phyloP scores from a whole-genome alignment of 768 basidiomycete species.

The Mycena venus region DNA sequence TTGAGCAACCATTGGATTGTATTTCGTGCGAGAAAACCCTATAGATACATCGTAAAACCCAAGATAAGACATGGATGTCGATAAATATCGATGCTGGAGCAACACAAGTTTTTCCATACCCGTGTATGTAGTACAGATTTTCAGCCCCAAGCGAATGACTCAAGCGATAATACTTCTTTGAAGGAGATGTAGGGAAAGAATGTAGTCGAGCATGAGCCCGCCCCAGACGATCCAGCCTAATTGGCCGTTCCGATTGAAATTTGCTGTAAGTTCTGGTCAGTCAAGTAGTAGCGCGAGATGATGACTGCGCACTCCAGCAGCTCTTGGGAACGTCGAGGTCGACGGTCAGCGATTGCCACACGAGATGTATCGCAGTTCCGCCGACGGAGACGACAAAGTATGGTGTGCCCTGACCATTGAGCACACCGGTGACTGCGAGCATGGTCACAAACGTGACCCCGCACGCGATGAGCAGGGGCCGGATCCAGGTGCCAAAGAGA shows the following conservation, averaged over 20 bases:
- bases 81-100: no score
- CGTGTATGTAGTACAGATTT: not conserved
- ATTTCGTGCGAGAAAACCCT: no score
- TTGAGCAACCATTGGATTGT: no score
- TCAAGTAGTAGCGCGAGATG: not conserved
- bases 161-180: not conserved
- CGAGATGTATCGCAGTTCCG: constrained; percentile 57
- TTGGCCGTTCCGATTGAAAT: constrained; percentile 61
- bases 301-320: constrained; percentile 57
- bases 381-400: constrained; percentile 63
- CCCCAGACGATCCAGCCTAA: constrained; percentile 63
- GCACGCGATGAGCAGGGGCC: constrained; percentile 67
- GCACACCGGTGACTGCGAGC: constrained; percentile 65
- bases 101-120: not conserved
- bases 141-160: not conserved
- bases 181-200: constrained; percentile 5
- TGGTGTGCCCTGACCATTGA: constrained; percentile 64
- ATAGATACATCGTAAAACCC: no score
- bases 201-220: constrained; percentile 58
- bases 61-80: no score
- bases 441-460: constrained; percentile 64
- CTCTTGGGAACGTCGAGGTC: constrained; percentile 58
- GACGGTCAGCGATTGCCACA: constrained; percentile 63
- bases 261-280: constrained; percentile 44
- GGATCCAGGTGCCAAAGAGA: constrained; percentile 73